Evolutionary conservation across 345 rosid genomes (phyloP).

Genomic region (Camelina hispida): DNA sequence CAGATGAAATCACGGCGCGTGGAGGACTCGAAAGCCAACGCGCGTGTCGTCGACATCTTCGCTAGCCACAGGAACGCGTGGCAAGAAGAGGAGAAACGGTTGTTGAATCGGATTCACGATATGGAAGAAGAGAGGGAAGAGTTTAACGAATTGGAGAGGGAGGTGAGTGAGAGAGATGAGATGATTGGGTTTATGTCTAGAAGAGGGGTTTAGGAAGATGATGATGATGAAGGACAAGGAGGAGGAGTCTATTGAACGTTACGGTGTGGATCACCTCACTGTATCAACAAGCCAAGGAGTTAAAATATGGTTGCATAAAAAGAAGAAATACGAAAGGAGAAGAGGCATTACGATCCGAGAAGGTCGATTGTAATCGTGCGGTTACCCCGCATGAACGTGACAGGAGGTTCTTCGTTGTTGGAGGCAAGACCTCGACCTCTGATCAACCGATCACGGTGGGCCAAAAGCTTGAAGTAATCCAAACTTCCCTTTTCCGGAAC

Average conservation of each 20-base stretch:
- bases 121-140: slow-evolving; percentile 68
- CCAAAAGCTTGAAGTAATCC: slow-evolving; percentile 52
- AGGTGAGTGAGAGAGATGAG: slow-evolving; percentile 67
- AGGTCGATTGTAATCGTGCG: neutral
- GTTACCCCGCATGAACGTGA: slow-evolving; percentile 48
- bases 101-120: slow-evolving; percentile 65
- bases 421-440: slow-evolving; percentile 73
- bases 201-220: slow-evolving; percentile 50
- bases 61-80: slow-evolving; percentile 86
- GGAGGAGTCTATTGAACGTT: slow-evolving; percentile 30
- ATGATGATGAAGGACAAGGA: slow-evolving; percentile 15
- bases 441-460: slow-evolving; percentile 63
- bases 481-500: slow-evolving; percentile 36
- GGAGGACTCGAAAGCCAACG: slow-evolving; percentile 95
- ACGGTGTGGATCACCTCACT: slow-evolving; percentile 35
- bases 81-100: slow-evolving; percentile 85
- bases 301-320: neutral
- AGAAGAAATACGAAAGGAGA: neutral
- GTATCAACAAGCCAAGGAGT: neutral
- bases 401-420: slow-evolving; percentile 41
- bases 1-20: slow-evolving; percentile 86
- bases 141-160: slow-evolving; percentile 64
- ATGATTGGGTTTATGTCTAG: slow-evolving; percentile 75
- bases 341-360: slow-evolving; percentile 49
- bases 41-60: slow-evolving; percentile 94